Evolutionary conservation across 495 filamentous ascomycete species (phyloP).

Genomic region (Penicillium silybi): DNA sequence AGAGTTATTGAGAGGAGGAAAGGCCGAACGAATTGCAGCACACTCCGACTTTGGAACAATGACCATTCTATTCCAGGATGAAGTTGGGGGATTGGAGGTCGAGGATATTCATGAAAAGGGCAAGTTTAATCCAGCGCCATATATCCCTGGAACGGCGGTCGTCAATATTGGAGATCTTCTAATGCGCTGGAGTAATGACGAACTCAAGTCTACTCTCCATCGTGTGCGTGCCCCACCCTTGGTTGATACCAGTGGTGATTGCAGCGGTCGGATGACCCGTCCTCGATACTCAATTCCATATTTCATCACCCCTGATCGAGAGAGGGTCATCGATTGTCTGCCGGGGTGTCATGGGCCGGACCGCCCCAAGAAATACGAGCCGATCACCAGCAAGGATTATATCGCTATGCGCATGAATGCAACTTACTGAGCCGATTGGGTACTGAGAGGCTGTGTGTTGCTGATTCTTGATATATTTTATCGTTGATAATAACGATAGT

Average conservation of each 20-base stretch:
- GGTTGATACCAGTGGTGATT: conserved; percentile 3
- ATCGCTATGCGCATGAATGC: conserved; percentile 6
- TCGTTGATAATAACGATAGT: neutral
- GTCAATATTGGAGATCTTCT: conserved; percentile 35
- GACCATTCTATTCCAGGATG: conserved; percentile 51
- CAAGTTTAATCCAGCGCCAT: conserved; percentile 41
- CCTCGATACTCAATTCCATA: conserved; percentile 52
- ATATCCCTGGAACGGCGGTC: conserved; percentile 31
- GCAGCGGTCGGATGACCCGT: conserved; percentile 28
- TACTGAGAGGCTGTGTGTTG: too few relatives aligned
- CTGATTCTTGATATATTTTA: neutral
- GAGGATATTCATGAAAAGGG: conserved; percentile 35
- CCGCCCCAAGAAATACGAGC: conserved; percentile 31
- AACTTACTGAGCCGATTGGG: neutral
- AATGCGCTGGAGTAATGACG: conserved; percentile 25
- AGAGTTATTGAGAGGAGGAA: neutral
- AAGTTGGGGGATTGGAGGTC: conserved; percentile 48
- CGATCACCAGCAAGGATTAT: conserved; percentile 4
- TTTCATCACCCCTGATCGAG: conserved; percentile 46
- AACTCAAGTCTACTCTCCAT: conserved; percentile 43
- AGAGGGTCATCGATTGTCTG: conserved; percentile 45
- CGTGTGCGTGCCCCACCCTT: conserved; percentile 36
- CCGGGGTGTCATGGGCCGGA: conserved; percentile 34
- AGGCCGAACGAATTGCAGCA: conserved; percentile 8
- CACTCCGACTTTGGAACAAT: conserved; percentile 49